Evolutionary conservation across 148 eudicot genomes (phyloP).

Genomic region (Nepenthes mirabilis): DNA sequence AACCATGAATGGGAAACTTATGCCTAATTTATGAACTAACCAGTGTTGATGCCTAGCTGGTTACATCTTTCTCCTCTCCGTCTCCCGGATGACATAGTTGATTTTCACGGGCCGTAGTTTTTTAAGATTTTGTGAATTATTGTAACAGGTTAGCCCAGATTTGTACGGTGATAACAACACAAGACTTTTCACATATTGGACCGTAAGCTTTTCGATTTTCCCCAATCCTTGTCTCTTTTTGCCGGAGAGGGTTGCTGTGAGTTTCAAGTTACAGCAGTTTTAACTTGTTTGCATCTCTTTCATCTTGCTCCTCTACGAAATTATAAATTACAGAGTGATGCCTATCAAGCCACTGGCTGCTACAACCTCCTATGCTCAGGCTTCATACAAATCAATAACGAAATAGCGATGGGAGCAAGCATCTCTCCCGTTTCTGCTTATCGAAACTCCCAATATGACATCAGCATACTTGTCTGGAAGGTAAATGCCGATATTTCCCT

Average conservation of each 20-base stretch:
- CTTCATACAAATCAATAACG: slow-evolving; percentile 86
- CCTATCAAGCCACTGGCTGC: slow-evolving; percentile 98
- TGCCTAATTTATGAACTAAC: neutral
- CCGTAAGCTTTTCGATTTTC: slow-evolving; percentile 39
- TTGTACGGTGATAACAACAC: slow-evolving; percentile 97
- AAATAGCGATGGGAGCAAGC: slow-evolving; percentile 98
- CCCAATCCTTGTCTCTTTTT: neutral
- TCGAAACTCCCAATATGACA: slow-evolving; percentile 83
- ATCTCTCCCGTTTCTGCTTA: slow-evolving; percentile 84
- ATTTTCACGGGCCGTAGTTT: neutral
- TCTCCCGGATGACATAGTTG: neutral
- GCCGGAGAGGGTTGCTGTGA: neutral
- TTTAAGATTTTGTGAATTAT: neutral
- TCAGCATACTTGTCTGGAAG: slow-evolving; percentile 98
- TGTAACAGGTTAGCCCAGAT: slow-evolving; percentile 87
- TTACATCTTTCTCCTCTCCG: neutral
- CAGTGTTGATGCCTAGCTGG: neutral
- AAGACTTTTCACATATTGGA: slow-evolving; percentile 98
- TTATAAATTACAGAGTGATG: slow-evolving; percentile 63
- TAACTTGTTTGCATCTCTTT: neutral
- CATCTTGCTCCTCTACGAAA: neutral
- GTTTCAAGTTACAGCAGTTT: neutral
- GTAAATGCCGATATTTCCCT: slow-evolving; percentile 26
- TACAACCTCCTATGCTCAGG: slow-evolving; percentile 95
- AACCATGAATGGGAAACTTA: neutral